Evolutionary conservation across 495 filamentous ascomycete genomes (phyloP), one percentile per base, ranked within the genome.

Genomic region (Penicillium desertorum): DNA sequence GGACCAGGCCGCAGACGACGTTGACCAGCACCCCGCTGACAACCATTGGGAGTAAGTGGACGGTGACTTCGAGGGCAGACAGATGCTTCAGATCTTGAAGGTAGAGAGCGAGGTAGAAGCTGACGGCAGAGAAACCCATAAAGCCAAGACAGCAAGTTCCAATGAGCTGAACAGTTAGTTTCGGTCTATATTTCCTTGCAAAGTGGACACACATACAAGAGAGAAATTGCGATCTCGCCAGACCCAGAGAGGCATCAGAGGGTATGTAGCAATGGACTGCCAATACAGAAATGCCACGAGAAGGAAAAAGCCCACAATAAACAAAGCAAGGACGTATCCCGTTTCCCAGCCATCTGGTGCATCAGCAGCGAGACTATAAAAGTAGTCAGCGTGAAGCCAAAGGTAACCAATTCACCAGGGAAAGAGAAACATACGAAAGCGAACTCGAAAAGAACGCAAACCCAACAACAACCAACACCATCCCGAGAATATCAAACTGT

Each of bases 401-500:
- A 48, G 10, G 8, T 19, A 10, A 34, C 22, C 27, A 30, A 29
- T 41, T 10, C 29, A 5, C 7, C 22, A 23, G 27, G 0, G 2
- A 9, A 0, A 25, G n/a, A 20, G 3, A 45, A 14, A 36, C 46
- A 43, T 67, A 87, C 85, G 83, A 85, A 51, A 89, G 76, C 9
- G 76, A 79, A 19, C 82, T 81, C 9, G 82, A 86, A 61, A 89
- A 83, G 66, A 87, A 71, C 1, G 84, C 85, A 59, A 89, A 81
- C 7, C 87, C 85, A 27, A 70, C 72, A 10, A 89, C 85, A 43
- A 87, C 76, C 48, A 90, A 74, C 11, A 78, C 67, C 1, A 86
- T 86, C 1, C 88, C 89, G 3, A 85, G 59, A 67, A 87, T 76
- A 69, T 91, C 88, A 55, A 91, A 81, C 22, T 71, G 70, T 64